Percentiles rank a stretch among this genome's conserved stretches.
Evolutionary conservation across 1,284 basidiomycete genomes (phyloP).

Genomic region (Boletus mariae): DNA sequence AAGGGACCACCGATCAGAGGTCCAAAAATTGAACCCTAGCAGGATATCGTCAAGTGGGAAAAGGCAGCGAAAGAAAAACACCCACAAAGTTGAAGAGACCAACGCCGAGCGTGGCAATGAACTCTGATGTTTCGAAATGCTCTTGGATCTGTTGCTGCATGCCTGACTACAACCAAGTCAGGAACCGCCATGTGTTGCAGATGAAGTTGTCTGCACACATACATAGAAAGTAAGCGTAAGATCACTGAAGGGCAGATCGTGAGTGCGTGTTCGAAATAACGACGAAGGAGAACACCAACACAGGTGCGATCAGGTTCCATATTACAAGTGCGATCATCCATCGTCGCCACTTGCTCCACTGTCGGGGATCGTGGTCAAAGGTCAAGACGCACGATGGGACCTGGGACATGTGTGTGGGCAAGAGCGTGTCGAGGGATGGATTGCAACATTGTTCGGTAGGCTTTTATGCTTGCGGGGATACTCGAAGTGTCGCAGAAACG

Average conservation of each 20-base stretch:
- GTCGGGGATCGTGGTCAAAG: conserved; percentile 22
- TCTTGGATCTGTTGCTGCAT: conserved; percentile 27
- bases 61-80: background rate
- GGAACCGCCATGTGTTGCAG: background rate
- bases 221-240: conserved; percentile 25
- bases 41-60: background rate
- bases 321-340: conserved; percentile 25
- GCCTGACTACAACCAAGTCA: conserved; percentile 21
- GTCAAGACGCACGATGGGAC: conserved; percentile 14
- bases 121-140: conserved; percentile 19
- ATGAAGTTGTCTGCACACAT: conserved; percentile 14
- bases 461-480: conserved; percentile 9
- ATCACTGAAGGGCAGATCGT: conserved; percentile 18
- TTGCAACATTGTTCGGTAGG: background rate
- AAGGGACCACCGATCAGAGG: conserved; percentile 27
- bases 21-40: conserved; percentile 24
- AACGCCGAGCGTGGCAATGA: conserved; percentile 28
- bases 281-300: conserved; percentile 15
- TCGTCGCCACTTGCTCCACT: conserved; percentile 26
- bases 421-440: conserved; percentile 5
- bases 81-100: conserved; percentile 28
- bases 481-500: background rate
- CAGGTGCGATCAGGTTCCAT: conserved; percentile 26
- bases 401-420: conserved; percentile 19
- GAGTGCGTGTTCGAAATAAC: conserved; percentile 2